phyloP scores from a whole-genome alignment of 2,329 filamentous ascomycete genomes.

The Trichothecium sympodiale region DNA sequence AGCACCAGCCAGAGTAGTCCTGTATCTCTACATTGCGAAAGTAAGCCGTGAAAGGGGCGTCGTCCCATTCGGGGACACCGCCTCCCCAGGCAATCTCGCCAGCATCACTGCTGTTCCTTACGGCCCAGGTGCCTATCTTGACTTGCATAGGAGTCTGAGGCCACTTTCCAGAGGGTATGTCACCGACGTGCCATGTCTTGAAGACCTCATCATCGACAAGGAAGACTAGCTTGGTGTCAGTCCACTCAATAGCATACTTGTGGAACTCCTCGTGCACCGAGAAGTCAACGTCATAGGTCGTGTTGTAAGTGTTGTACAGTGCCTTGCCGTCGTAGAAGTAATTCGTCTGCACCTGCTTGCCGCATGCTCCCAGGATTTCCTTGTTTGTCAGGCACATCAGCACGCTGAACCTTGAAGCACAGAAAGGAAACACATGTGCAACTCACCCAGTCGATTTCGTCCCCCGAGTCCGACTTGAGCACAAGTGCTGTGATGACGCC shows the following conservation, averaged over 20 bases:
- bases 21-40: constrained; percentile 15
- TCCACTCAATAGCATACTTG: constrained; percentile 62
- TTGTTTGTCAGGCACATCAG: constrained; percentile 1
- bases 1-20: constrained; percentile 18
- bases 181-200: constrained; percentile 23
- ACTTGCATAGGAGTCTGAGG: constrained; percentile 61
- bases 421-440: background rate
- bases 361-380: constrained; percentile 17
- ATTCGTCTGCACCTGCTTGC: constrained; percentile 61
- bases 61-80: constrained; percentile 29
- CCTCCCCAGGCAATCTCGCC: constrained; percentile 60
- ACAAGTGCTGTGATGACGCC: constrained; percentile 72
- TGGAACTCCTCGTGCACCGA: constrained; percentile 34
- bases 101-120: constrained; percentile 34
- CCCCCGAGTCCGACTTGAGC: constrained; percentile 64
- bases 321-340: constrained; percentile 62
- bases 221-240: constrained; percentile 44
- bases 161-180: constrained; percentile 37
- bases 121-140: constrained; percentile 49
- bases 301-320: constrained; percentile 38
- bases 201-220: constrained; percentile 38
- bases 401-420: background rate
- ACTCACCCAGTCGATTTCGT: constrained; percentile 50
- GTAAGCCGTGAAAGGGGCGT: constrained; percentile 14
- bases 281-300: constrained; percentile 31